These are phyloP conservation scores for Claviceps fusiformis DNA, from an alignment of 2,329 filamentous ascomycete species.

Conservation along the genomic window DNA sequence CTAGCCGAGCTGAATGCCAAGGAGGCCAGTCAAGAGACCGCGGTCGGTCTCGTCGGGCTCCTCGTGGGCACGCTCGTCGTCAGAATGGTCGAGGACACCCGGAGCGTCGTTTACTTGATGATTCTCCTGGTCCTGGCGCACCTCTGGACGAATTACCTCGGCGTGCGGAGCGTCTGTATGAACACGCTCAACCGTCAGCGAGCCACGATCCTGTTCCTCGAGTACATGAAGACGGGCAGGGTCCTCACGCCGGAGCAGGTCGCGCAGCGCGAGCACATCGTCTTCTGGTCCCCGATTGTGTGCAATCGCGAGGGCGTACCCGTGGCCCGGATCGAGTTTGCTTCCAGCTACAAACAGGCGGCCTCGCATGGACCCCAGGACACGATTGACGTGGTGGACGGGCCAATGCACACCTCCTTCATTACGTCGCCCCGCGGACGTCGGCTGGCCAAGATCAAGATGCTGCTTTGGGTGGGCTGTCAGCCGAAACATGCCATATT, in stretches of 20 bases:
- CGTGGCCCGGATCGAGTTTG: constrained; percentile 26
- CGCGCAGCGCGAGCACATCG: constrained; percentile 47
- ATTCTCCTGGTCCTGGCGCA: constrained; percentile 61
- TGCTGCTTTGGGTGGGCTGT: constrained; percentile 21
- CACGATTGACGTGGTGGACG: constrained; percentile 16
- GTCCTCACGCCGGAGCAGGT: constrained; percentile 54
- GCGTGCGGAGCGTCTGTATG: constrained; percentile 75
- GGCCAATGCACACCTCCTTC: constrained; percentile 16
- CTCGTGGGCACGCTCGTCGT: constrained; percentile 72
- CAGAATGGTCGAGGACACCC: constrained; percentile 54
- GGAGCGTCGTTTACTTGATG: constrained; percentile 62
- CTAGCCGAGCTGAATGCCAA: constrained; percentile 87
- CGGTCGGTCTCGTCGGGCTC: constrained; percentile 81
- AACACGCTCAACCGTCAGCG: constrained; percentile 74
- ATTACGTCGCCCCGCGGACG: constrained; percentile 13
- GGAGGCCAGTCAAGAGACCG: constrained; percentile 90
- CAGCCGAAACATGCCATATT: constrained; percentile 17
- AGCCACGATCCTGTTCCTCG: constrained; percentile 61
- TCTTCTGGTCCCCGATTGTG: constrained; percentile 30
- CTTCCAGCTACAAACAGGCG: constrained; percentile 27
- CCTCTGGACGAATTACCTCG: constrained; percentile 72
- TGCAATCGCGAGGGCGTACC: constrained; percentile 14
- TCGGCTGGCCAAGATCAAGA: constrained; percentile 16
- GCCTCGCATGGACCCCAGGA: constrained; percentile 7
- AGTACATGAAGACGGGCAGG: constrained; percentile 33